A percentile compares a stretch with the other conserved stretches of the same genome.
Evolutionary conservation across 2,329 filamentous ascomycete species (phyloP).

Genomic region (Tolypocladium ovalisporum): DNA sequence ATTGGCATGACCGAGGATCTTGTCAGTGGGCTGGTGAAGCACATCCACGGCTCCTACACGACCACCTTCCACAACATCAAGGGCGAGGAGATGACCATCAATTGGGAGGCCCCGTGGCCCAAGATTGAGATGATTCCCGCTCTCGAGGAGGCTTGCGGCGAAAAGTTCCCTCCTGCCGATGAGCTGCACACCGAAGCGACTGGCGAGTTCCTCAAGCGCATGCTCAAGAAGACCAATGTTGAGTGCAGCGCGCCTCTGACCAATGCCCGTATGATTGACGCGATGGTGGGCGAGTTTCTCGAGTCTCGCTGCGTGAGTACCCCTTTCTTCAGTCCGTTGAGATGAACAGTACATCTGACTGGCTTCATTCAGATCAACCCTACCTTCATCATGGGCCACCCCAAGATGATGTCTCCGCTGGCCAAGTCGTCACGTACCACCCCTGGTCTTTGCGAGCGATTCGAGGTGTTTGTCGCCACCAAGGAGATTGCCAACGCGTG

Average conservation of each 20-base stretch:
- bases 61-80: slow-evolving; percentile 80
- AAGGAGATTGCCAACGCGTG: slow-evolving; percentile 82
- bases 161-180: slow-evolving; percentile 86
- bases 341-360: not conserved
- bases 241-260: slow-evolving; percentile 86
- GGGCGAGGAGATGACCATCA: slow-evolving; percentile 80
- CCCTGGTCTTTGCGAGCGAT: slow-evolving; percentile 85
- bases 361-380: slow-evolving; percentile 52
- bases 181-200: slow-evolving; percentile 85
- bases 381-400: slow-evolving; percentile 53
- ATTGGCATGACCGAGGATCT: slow-evolving; percentile 79
- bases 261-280: slow-evolving; percentile 93
- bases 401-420: slow-evolving; percentile 67
- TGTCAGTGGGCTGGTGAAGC: slow-evolving; percentile 79
- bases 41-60: slow-evolving; percentile 73
- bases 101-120: slow-evolving; percentile 94
- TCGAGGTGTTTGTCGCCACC: slow-evolving; percentile 77
- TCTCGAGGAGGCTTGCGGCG: slow-evolving; percentile 78
- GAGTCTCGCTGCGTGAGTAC: slow-evolving; percentile 66
- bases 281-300: slow-evolving; percentile 86
- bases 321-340: not conserved
- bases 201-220: slow-evolving; percentile 71
- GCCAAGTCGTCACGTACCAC: slow-evolving; percentile 86
- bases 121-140: slow-evolving; percentile 83
- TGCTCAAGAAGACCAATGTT: slow-evolving; percentile 83